Percentiles rank a stretch among this genome's conserved stretches.
These are phyloP conservation scores for Globisporangium polare DNA, from an alignment of 352 stramenopile species.

Conservation along the genomic window DNA sequence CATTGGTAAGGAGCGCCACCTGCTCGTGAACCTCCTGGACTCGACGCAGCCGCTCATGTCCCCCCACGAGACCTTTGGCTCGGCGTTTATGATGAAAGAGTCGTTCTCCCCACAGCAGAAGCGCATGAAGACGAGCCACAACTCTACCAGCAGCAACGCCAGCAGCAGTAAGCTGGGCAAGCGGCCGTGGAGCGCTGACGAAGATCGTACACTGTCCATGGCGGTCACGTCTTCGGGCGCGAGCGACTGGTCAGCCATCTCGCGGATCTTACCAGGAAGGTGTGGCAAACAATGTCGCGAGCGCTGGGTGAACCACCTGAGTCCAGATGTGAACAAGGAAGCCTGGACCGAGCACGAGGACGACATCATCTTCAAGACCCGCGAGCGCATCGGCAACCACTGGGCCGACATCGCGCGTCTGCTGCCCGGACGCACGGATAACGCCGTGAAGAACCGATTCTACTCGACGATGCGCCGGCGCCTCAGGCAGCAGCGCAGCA, in stretches of 20 bases:
- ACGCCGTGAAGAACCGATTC: slow-evolving; percentile 96
- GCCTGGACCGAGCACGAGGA: slow-evolving; percentile 93
- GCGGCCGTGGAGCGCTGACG: slow-evolving; percentile 53
- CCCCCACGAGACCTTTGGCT: slow-evolving; percentile 21
- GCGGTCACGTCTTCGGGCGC: slow-evolving; percentile 52
- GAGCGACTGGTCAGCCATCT: slow-evolving; percentile 93
- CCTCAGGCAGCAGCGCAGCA: slow-evolving; percentile 46
- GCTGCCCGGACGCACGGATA: slow-evolving; percentile 93
- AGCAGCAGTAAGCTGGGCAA: slow-evolving; percentile 52
- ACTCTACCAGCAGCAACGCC: neutral
- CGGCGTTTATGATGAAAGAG: slow-evolving; percentile 18
- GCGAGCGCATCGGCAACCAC: slow-evolving; percentile 90
- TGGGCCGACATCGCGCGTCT: slow-evolving; percentile 97
- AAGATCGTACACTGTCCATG: slow-evolving; percentile 54
- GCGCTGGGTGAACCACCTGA: slow-evolving; percentile 96
- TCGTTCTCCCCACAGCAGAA: slow-evolving; percentile 59
- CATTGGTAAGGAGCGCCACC: slow-evolving; percentile 17
- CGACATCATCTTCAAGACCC: slow-evolving; percentile 75
- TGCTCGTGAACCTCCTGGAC: slow-evolving; percentile 30
- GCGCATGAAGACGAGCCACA: slow-evolving; percentile 34
- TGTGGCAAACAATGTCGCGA: slow-evolving; percentile 97
- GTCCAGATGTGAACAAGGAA: slow-evolving; percentile 92
- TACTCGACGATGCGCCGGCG: slow-evolving; percentile 79
- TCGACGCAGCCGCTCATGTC: slow-evolving; percentile 23
- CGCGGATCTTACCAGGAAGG: slow-evolving; percentile 86